These are phyloP conservation scores for Gloeostereum incarnatum DNA, from an alignment of 768 basidiomycete genomes.

Conservation along the genomic window DNA sequence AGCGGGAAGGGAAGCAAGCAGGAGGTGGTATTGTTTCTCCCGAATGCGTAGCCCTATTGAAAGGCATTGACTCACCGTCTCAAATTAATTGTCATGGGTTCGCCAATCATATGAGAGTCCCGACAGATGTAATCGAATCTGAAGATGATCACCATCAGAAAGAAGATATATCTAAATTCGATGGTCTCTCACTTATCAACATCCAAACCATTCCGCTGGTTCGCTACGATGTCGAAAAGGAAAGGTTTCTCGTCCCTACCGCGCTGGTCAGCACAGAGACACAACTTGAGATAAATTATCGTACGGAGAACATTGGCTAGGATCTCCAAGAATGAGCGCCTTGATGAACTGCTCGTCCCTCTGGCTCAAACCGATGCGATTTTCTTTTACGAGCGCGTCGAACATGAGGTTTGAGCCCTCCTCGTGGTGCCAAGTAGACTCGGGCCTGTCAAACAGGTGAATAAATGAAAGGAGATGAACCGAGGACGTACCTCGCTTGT, in stretches of 20 bases:
- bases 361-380: slow-evolving; percentile 35
- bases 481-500: slow-evolving; percentile 39
- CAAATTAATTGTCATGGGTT: too few species aligned
- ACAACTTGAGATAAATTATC: slow-evolving; percentile 15
- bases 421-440: slow-evolving; percentile 61
- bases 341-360: slow-evolving; percentile 58
- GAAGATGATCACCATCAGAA: background rate
- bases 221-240: slow-evolving; percentile 80
- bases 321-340: slow-evolving; percentile 68
- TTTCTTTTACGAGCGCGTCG: slow-evolving; percentile 51
- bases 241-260: slow-evolving; percentile 56
- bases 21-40: too few species aligned
- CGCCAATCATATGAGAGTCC: too few species aligned
- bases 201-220: slow-evolving; percentile 73
- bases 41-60: too few species aligned
- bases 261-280: too few species aligned
- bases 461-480: background rate
- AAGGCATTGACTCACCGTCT: too few species aligned
- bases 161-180: too few species aligned
- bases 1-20: too few species aligned
- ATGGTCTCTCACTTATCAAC: slow-evolving; percentile 62
- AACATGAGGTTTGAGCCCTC: slow-evolving; percentile 80
- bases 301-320: slow-evolving; percentile 34
- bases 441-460: slow-evolving; percentile 25
- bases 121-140: slow-evolving; percentile 81